These are phyloP conservation scores for Cudoniella acicularis DNA, from an alignment of 495 filamentous ascomycete genomes.

Conservation along the genomic window DNA sequence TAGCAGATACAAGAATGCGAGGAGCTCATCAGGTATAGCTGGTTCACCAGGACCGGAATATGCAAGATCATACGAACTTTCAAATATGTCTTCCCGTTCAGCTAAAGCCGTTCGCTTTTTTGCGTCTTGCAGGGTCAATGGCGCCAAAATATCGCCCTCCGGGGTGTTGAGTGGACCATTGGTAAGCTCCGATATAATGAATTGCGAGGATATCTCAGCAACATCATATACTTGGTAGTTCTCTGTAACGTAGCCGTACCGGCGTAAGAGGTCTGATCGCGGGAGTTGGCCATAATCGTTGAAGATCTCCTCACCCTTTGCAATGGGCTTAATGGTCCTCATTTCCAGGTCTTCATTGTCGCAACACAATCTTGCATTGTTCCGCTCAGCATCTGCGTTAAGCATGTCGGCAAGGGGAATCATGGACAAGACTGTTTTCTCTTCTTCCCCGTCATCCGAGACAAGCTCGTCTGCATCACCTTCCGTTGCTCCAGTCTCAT, in stretches of 20 bases:
- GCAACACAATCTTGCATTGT: conserved; percentile 47
- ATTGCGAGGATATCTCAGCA: conserved; percentile 62
- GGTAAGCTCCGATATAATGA: conserved; percentile 42
- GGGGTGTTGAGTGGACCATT: conserved; percentile 40
- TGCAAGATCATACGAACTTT: conserved; percentile 24
- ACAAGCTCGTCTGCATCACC: conserved; percentile 59
- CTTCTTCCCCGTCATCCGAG: conserved; percentile 64
- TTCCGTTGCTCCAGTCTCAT: too few species aligned
- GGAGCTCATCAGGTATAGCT: conserved; percentile 27
- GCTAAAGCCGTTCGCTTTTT: conserved; percentile 28
- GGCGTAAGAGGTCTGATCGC: conserved; percentile 73
- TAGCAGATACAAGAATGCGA: conserved; percentile 25
- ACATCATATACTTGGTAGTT: conserved; percentile 79
- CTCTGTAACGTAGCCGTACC: conserved; percentile 84
- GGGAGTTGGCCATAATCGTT: conserved; percentile 90
- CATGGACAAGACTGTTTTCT: conserved; percentile 68
- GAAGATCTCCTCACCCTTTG: conserved; percentile 72
- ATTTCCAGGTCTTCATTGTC: conserved; percentile 27
- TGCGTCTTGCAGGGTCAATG: conserved; percentile 23
- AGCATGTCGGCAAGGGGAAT: conserved; percentile 90
- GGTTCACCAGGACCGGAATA: conserved; percentile 16
- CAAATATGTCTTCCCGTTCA: conserved; percentile 22
- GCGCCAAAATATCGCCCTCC: conserved; percentile 35
- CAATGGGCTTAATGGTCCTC: conserved; percentile 48
- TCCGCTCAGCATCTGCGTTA: conserved; percentile 84